A percentile compares a stretch with the other conserved stretches of the same genome.
Conservation (phyloP, 768 basidiomycete species). For the Rhizopogon roseolus region DNA sequence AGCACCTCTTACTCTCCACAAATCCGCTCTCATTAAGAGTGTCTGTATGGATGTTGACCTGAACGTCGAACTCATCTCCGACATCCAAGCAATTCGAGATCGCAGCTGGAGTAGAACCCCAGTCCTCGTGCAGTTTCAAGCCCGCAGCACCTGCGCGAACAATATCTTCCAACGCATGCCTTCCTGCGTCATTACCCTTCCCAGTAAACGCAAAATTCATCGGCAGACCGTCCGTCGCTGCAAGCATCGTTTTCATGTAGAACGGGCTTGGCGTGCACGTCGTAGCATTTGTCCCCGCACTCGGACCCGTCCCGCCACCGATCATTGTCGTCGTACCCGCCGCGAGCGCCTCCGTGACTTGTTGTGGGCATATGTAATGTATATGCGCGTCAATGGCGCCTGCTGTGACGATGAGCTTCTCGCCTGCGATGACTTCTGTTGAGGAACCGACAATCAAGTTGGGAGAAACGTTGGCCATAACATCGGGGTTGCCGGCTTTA, state of each 20-base stretch:
- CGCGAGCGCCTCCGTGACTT: constrained; percentile 81
- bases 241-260: constrained; percentile 88
- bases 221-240: constrained; percentile 83
- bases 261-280: constrained; percentile 88
- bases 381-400: constrained; percentile 91
- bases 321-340: constrained; percentile 90
- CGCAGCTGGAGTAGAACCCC: constrained; percentile 85
- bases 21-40: constrained; percentile 97
- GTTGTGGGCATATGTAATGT: constrained; percentile 95
- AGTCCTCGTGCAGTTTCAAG: constrained; percentile 95
- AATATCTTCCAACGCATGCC: constrained; percentile 70
- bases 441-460: constrained; percentile 80
- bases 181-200: constrained; percentile 90
- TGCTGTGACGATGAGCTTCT: constrained; percentile 90
- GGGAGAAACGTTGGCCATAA: constrained; percentile 71
- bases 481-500: constrained; percentile 96
- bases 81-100: constrained; percentile 77
- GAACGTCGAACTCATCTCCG: constrained; percentile 90
- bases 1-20: constrained; percentile 70
- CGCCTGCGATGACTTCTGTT: constrained; percentile 95
- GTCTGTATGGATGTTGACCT: constrained; percentile 97
- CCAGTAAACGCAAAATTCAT: constrained; percentile 96
- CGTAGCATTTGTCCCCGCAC: constrained; percentile 86
- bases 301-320: constrained; percentile 94
- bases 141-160: constrained; percentile 83